Evolutionary conservation across 345 rosid genomes (phyloP).

Genomic region (Ceriops decandra): DNA sequence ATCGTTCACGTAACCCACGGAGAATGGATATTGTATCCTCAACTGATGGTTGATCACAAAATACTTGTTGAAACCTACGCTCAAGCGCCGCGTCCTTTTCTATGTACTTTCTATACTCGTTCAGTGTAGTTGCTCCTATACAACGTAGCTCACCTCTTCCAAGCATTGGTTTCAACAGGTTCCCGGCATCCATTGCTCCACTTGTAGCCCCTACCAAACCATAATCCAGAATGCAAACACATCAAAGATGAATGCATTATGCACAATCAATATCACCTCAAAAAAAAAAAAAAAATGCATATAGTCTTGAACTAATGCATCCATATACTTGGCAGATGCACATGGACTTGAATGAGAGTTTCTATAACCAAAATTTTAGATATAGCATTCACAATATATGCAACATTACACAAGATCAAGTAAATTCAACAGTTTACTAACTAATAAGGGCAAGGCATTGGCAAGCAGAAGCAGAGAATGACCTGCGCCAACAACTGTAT

Average conservation of each 20-base stretch:
- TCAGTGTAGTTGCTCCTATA: constrained; percentile 91
- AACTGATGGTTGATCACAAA: constrained; percentile 85
- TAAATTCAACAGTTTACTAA: not conserved
- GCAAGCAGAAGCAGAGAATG: constrained; percentile 1
- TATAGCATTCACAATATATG: not conserved
- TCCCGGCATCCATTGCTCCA: constrained; percentile 97
- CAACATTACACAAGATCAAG: not conserved
- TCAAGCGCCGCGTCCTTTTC: constrained; percentile 93
- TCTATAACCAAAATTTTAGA: not conserved
- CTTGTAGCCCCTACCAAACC: constrained; percentile 51
- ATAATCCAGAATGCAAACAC: not conserved
- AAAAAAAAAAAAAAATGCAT: too few relatives aligned
- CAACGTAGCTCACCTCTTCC: constrained; percentile 90
- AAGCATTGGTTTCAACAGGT: constrained; percentile 87
- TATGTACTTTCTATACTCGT: constrained; percentile 80
- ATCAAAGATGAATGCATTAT: constrained; percentile 2
- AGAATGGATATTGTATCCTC: constrained; percentile 94
- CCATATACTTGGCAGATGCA: not conserved
- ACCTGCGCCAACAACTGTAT: constrained; percentile 94
- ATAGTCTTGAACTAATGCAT: not conserved
- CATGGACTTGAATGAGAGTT: not conserved
- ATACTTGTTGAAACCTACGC: constrained; percentile 94
- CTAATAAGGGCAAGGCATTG: not conserved
- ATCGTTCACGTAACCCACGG: constrained; percentile 78
- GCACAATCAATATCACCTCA: too few relatives aligned